phyloP scores from a whole-genome alignment of 2,329 filamentous ascomycete species.

The Fusarium acutatum region DNA sequence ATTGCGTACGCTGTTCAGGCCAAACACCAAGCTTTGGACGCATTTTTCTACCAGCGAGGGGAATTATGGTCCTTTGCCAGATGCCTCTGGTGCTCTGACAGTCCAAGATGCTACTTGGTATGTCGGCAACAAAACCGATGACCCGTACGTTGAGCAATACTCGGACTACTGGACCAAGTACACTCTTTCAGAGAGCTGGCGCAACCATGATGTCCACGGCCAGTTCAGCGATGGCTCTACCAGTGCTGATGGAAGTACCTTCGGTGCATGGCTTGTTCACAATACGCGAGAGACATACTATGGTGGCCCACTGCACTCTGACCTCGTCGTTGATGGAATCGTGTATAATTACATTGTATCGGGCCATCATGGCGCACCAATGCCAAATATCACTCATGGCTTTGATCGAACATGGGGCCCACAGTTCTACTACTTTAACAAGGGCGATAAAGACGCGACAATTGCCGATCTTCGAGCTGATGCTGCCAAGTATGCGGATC shows the following conservation, averaged over 20 bases:
- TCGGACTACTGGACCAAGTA: slow-evolving; percentile 73
- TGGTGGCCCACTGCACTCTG: slow-evolving; percentile 67
- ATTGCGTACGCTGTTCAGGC: slow-evolving; percentile 66
- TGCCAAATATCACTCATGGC: slow-evolving; percentile 69
- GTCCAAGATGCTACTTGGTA: slow-evolving; percentile 72
- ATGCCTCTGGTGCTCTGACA: slow-evolving; percentile 49
- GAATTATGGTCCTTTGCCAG: slow-evolving; percentile 59
- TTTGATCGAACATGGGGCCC: slow-evolving; percentile 72
- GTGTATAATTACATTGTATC: slow-evolving; percentile 70
- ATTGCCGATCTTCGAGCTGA: slow-evolving; percentile 19
- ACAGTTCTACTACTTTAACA: slow-evolving; percentile 69
- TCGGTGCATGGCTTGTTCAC: slow-evolving; percentile 69
- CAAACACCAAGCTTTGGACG: slow-evolving; percentile 67
- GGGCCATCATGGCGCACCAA: slow-evolving; percentile 68
- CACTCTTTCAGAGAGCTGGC: slow-evolving; percentile 65
- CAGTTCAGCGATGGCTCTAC: slow-evolving; percentile 48
- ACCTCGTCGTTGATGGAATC: slow-evolving; percentile 69
- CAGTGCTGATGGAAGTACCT: slow-evolving; percentile 59
- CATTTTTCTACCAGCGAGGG: slow-evolving; percentile 64
- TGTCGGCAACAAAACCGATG: slow-evolving; percentile 60
- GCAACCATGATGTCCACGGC: slow-evolving; percentile 66
- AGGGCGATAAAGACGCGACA: background rate
- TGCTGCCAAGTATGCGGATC: slow-evolving; percentile 18
- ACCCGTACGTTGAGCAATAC: slow-evolving; percentile 62
- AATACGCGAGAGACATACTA: slow-evolving; percentile 70